Percentiles rank a stretch among this genome's conserved stretches.
Conservation (phyloP, 352 stramenopile species). For the Globisporangium splendens region DNA sequence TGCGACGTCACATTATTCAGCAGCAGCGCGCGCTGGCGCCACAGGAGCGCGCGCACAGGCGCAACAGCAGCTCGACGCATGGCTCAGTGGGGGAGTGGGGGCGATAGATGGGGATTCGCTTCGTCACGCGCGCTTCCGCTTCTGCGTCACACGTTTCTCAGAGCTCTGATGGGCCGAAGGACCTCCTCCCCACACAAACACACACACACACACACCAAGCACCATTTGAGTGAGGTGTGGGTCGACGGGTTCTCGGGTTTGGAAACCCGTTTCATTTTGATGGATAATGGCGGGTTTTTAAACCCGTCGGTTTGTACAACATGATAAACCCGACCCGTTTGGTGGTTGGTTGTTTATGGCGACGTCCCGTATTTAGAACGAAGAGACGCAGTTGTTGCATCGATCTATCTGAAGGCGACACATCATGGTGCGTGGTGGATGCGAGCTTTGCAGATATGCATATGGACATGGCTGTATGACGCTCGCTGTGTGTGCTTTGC, state of each 20-base stretch:
- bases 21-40: constrained; percentile 11
- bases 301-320: neutral
- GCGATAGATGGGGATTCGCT: neutral
- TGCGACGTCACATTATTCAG: constrained; percentile 7
- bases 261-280: neutral
- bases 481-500: constrained; percentile 4
- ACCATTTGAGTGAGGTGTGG: constrained; percentile 6
- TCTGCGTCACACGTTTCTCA: constrained; percentile 13
- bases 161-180: neutral
- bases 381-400: neutral
- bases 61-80: constrained; percentile 10
- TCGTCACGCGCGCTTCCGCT: constrained; percentile 10
- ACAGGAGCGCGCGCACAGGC: constrained; percentile 13
- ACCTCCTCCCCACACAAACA: constrained; percentile 1
- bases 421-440: neutral
- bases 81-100: neutral
- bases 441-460: neutral
- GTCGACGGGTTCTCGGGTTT: neutral
- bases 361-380: neutral
- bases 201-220: constrained; percentile 10
- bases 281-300: neutral
- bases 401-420: neutral
- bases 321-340: neutral
- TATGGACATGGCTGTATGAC: no score
- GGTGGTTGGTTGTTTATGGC: neutral